Evolutionary conservation across 495 filamentous ascomycete genomes (phyloP).

Genomic region (Podospora tetraspora): DNA sequence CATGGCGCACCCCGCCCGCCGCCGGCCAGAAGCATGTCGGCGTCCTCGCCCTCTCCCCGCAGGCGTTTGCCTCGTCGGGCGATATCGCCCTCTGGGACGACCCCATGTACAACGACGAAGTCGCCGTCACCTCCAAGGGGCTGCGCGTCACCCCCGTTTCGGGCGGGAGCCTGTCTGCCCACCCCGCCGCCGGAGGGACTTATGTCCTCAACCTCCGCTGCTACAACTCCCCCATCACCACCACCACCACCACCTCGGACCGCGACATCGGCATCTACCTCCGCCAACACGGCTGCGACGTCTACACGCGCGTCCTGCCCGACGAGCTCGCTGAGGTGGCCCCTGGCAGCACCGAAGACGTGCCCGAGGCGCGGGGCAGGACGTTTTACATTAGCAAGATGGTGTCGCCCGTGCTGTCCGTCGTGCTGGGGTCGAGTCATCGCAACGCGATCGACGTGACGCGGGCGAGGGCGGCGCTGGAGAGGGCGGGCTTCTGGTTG

Average conservation of each 20-base stretch:
- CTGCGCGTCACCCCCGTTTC: constrained; percentile 15
- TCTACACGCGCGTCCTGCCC: constrained; percentile 18
- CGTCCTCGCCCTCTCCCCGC: constrained; percentile 11
- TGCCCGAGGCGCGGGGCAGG: constrained; percentile 4
- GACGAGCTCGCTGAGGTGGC: constrained; percentile 2
- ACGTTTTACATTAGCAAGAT: constrained; percentile 19
- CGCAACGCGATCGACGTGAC: constrained; percentile 15
- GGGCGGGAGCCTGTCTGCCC: constrained; percentile 3
- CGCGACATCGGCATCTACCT: constrained; percentile 16
- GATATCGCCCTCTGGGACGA: constrained; percentile 9
- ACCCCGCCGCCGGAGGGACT: background rate
- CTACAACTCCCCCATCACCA: background rate
- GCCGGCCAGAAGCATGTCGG: constrained; percentile 15
- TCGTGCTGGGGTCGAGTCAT: constrained; percentile 15
- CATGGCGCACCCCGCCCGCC: constrained; percentile 3
- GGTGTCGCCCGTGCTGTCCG: constrained; percentile 16
- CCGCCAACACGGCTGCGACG: constrained; percentile 20
- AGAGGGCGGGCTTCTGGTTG: background rate
- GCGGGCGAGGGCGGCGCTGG: constrained; percentile 3
- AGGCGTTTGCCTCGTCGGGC: constrained; percentile 5
- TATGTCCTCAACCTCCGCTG: constrained; percentile 21
- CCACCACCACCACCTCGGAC: background rate
- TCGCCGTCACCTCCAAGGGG: constrained; percentile 16
- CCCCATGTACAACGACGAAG: constrained; percentile 18
- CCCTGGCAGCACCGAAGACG: background rate